Percentiles rank a stretch among this genome's conserved stretches.
These are phyloP conservation scores for Biscogniauxia sp. DNA, from an alignment of 2,329 filamentous ascomycete species.

Conservation along the genomic window DNA sequence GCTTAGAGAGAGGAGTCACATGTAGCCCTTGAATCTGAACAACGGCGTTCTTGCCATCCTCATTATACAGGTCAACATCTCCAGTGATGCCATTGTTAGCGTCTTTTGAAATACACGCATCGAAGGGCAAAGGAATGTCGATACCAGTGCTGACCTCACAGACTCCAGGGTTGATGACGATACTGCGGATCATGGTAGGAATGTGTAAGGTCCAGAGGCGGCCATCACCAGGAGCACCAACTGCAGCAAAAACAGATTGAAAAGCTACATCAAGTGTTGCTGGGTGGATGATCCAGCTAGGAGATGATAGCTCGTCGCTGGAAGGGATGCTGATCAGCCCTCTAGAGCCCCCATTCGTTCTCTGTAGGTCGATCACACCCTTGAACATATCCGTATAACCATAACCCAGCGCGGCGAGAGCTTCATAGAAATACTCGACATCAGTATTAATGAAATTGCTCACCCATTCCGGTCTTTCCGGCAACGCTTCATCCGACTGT, in stretches of 20 bases:
- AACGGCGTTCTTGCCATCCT: conserved; percentile 3
- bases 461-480: background rate
- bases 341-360: conserved; percentile 5
- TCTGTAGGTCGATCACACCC: conserved; percentile 6
- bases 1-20: conserved; percentile 10
- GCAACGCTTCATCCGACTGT: background rate
- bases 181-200: conserved; percentile 13
- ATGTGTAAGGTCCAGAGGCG: conserved; percentile 18
- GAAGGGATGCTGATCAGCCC: conserved; percentile 7
- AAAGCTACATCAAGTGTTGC: conserved; percentile 16
- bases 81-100: conserved; percentile 1
- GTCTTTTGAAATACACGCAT: conserved; percentile 1
- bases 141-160: conserved; percentile 1
- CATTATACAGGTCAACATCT: conserved; percentile 6
- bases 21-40: conserved; percentile 13
- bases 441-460: conserved; percentile 9
- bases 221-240: conserved; percentile 15
- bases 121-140: conserved; percentile 19
- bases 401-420: conserved; percentile 11
- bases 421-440: conserved; percentile 8
- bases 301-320: background rate
- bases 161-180: conserved; percentile 3
- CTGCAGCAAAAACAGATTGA: conserved; percentile 15
- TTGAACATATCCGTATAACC: conserved; percentile 14
- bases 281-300: conserved; percentile 12